Evolutionary conservation across 345 rosid species (phyloP).

Genomic region (Dimocarpus longan): DNA sequence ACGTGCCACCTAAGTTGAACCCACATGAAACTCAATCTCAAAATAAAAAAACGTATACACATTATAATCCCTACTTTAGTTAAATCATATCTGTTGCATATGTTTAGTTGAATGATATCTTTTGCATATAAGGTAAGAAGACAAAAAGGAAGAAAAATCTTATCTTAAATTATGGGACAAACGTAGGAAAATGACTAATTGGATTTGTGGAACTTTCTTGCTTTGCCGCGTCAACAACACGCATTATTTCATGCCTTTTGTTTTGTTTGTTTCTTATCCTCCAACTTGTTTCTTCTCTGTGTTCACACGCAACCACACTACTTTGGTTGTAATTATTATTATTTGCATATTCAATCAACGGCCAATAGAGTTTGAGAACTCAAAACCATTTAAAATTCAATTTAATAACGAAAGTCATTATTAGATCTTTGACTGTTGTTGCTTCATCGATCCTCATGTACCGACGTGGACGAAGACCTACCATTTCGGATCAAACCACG

Average conservation of each 20-base stretch:
- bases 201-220: slow-evolving; percentile 21
- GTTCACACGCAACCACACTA: slow-evolving; percentile 21
- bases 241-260: neutral
- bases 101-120: too few species aligned
- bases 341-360: neutral
- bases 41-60: too few species aligned
- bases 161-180: neutral
- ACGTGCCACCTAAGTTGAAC: too few species aligned
- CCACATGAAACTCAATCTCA: too few species aligned
- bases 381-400: neutral
- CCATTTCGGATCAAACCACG: slow-evolving; percentile 42
- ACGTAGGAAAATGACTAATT: neutral
- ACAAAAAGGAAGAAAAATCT: neutral
- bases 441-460: neutral
- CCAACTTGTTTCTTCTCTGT: slow-evolving; percentile 24
- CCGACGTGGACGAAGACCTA: slow-evolving; percentile 38
- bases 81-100: too few species aligned
- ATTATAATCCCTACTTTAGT: too few species aligned
- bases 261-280: slow-evolving; percentile 24
- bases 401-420: neutral
- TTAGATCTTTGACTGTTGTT: slow-evolving; percentile 27
- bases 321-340: too few species aligned
- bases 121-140: too few species aligned
- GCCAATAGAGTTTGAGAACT: too few species aligned
- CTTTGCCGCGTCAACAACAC: slow-evolving; percentile 30